Base-by-base conservation (phyloP, 2,329 filamentous ascomycete genomes). In the Ceratocystis huliohia region DNA sequence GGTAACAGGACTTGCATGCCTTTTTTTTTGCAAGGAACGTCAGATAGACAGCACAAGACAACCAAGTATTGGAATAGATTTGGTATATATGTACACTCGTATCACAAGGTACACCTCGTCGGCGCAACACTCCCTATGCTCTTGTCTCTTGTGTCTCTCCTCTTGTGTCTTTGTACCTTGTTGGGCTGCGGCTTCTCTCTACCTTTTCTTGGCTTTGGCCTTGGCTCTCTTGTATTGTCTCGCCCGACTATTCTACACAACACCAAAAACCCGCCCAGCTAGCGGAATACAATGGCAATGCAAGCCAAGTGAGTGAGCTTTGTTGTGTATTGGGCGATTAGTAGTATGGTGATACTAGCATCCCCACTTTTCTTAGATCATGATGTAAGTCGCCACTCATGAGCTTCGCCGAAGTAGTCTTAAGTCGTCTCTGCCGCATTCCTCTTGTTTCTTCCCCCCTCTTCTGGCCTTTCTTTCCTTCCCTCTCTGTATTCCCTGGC, bases 371-470 rank as follows among this genome's bases (percentile, higher is more conserved):
- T 59, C 30, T 28, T 33, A 44, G 48, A 41, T 56, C 28, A 57
- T 57, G 13, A 44, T 57, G 33, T 50, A 63, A 63, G 61, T 63
- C 41, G 61, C 61, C 50, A 61, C 64, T 37, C 8, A 5, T 22
- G 41, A 50, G 30, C 25, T 64, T 53, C 30, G 37, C 41, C 30
- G 61, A 33, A 28, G 17, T 30, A 15, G 20, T 62, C 44, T 66
- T 66, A 50, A 37, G 62, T 20, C 48, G 33, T 20, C 37, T 28
- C 59, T 46, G 25, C 20, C 25, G 33, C 53, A n/a, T 50, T 28
- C n/a, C 17, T 41, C 37, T 15, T 41, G 37, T 64, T 64, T 53
- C 45, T 17, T 2, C 45, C 20, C 25, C 15, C 1, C 13, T 64
- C 22, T 13, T 41, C 53, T 30, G 10, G 45, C 25, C 30, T 22